Evolutionary conservation across 75 land plant species (phyloP).

Genomic region (Azolla pinnata): DNA sequence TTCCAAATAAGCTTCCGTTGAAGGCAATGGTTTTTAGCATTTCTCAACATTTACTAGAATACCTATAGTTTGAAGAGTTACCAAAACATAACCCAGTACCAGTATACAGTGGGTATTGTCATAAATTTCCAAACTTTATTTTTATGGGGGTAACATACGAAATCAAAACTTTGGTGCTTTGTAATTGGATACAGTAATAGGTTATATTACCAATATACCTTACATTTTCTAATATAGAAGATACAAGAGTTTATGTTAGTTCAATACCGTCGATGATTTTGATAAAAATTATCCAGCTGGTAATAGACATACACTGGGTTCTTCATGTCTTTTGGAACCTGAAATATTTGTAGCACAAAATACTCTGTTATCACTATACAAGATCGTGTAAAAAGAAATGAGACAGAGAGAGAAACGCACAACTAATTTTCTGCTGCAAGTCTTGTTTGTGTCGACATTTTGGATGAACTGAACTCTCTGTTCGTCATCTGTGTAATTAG

Average conservation of each 20-base stretch:
- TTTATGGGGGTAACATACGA: neutral
- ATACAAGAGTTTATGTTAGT: neutral
- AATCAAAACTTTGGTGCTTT: neutral
- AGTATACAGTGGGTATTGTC: too few relatives aligned
- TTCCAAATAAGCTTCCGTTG: too few relatives aligned
- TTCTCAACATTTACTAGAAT: too few relatives aligned
- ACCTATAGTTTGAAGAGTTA: too few relatives aligned
- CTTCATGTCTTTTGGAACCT: conserved; percentile 63
- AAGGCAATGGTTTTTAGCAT: too few relatives aligned
- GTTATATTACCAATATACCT: neutral
- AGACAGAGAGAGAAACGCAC: conserved; percentile 22
- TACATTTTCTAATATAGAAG: too few relatives aligned
- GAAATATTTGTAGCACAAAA: conserved; percentile 4
- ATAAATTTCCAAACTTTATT: too few relatives aligned
- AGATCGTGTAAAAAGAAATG: neutral
- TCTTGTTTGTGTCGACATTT: conserved; percentile 13
- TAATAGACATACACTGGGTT: conserved; percentile 74
- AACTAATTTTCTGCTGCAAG: conserved; percentile 22
- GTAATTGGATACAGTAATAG: neutral
- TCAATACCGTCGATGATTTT: conserved; percentile 60
- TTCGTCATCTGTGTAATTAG: conserved; percentile 22
- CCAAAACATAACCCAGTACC: too few relatives aligned
- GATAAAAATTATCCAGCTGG: conserved; percentile 68
- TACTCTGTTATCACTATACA: neutral
- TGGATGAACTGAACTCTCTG: conserved; percentile 27